Evolutionary conservation across 345 rosid genomes (phyloP), one percentile per base, ranked within the genome.

Genomic region (Fremontodendron californicum): DNA sequence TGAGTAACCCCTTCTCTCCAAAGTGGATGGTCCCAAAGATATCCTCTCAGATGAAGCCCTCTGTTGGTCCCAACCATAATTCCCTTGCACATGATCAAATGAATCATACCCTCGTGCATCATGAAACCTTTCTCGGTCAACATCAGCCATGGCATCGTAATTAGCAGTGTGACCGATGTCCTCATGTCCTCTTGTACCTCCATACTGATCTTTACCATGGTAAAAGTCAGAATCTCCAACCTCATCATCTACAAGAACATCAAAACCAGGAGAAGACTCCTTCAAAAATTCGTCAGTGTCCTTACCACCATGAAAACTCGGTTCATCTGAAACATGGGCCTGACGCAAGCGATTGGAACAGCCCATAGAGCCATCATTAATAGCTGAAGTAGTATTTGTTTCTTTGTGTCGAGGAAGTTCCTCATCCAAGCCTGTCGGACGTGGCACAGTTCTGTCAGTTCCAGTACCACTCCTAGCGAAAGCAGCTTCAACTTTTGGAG

Each of bases 181-280:
- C 71, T 90, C 94, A 63, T 83, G 90, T 57, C 80, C 86, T 81
- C 87, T 78, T 8, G 80, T 61, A 69, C 83, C 85, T 64, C 91
- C 88, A 81, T 87, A 90, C 63, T 80, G 89, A 83, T 94, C 97
- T 78, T 89, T 94, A 55, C 85, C 89, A 43, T 82, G 93, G 80
- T 85, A 92, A 78, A 86, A 94, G 75, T 90, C 91, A 75, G 91
- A 71, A 60, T 87, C 92, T 76, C 90, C 58, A 11, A 85, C 78
- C 79, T 94, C 98, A 81, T 90, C 90, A 70, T 93, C 97, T 79
- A 95, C 99, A 80, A 95, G 97, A 82, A 95, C 99, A 89, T 95
- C 98, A 85, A 91, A 90, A 54, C 93, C 99, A 78, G 99, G 99
- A 81, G 98, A 93, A 7, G 98, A 91, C 80, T 95, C 97, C 85